These are phyloP conservation scores for Colletotrichum sp. DNA, from an alignment of 2,329 filamentous ascomycete species.

Conservation along the genomic window DNA sequence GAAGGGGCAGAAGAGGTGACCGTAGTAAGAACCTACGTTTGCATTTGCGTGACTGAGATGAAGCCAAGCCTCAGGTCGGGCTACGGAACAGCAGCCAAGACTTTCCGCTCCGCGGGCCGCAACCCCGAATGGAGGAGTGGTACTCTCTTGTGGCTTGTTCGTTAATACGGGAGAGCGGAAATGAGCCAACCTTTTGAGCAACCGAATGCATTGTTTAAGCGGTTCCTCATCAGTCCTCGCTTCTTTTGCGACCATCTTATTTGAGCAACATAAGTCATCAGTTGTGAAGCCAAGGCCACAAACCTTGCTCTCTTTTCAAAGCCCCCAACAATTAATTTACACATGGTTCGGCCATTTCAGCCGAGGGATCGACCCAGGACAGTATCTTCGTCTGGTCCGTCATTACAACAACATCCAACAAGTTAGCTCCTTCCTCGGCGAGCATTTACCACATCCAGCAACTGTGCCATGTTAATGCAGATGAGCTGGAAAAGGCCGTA, in stretches of 20 bases:
- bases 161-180: not conserved
- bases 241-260: not conserved
- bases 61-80: not conserved
- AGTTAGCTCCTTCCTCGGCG: not conserved
- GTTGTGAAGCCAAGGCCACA: not conserved
- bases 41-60: not conserved
- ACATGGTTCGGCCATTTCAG: not conserved
- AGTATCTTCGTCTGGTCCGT: not conserved
- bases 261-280: not conserved
- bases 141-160: not conserved
- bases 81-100: not conserved
- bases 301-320: not conserved
- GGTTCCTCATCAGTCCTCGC: not conserved
- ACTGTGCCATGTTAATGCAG: not conserved
- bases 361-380: not conserved
- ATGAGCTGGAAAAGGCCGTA: not conserved
- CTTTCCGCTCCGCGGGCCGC: not conserved
- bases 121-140: not conserved
- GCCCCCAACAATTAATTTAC: not conserved
- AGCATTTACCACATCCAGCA: not conserved
- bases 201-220: fast-evolving
- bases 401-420: not conserved
- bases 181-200: not conserved
- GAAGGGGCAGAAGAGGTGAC: not conserved
- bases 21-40: not conserved